These are phyloP conservation scores for Termitomyces eurrhizus DNA, from an alignment of 768 basidiomycete species.

Conservation along the genomic window DNA sequence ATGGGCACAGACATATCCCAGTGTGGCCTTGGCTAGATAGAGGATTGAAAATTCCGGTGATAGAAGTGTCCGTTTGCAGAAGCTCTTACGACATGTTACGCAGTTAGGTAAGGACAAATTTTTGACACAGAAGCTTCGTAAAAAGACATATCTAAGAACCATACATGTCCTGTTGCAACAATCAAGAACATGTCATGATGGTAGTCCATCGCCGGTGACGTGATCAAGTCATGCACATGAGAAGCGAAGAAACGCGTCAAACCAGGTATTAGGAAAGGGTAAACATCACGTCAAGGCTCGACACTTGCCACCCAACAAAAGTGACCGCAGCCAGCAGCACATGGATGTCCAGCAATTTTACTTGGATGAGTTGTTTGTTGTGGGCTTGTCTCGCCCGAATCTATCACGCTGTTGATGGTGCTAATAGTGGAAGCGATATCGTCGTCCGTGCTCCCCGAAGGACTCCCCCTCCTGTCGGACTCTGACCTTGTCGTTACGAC, in stretches of 20 bases:
- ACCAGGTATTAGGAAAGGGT: background rate
- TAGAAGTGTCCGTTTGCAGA: background rate
- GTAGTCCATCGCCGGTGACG: background rate
- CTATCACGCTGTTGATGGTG: conserved; percentile 16
- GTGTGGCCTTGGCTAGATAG: background rate
- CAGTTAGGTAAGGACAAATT: background rate
- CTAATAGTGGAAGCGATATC: conserved; percentile 20
- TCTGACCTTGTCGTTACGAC: conserved; percentile 9
- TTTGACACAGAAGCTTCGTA: background rate
- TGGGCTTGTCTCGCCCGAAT: conserved; percentile 18
- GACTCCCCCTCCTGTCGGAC: conserved; percentile 13
- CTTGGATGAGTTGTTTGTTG: conserved; percentile 9
- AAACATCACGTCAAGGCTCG: conserved; percentile 11
- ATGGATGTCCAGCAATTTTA: conserved; percentile 52
- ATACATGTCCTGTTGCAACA: background rate
- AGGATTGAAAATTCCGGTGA: background rate
- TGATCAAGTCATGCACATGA: background rate
- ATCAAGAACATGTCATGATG: conserved; percentile 1
- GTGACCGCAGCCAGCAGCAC: conserved; percentile 82
- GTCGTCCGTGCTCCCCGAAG: conserved; percentile 22
- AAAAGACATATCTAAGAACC: background rate
- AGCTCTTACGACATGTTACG: background rate
- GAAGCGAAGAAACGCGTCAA: background rate
- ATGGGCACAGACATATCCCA: background rate
- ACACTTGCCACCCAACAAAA: conserved; percentile 62